Conservation (phyloP, 805 yeast species). For the Kodamaea hsintzibuensis region DNA sequence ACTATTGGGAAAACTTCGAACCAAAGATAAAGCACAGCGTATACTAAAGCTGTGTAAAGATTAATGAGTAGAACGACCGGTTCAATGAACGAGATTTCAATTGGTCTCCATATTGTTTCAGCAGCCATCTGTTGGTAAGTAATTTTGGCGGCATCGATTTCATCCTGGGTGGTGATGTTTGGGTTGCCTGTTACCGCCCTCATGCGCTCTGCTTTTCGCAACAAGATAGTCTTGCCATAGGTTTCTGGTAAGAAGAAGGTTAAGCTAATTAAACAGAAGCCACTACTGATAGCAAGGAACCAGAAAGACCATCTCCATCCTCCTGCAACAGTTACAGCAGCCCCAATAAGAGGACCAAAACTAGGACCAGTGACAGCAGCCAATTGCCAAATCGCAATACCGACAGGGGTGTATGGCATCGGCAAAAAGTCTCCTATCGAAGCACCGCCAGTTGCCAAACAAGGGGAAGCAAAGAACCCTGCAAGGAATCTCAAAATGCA, state of each 20-base stretch:
- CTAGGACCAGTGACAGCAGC: slow-evolving; percentile 50
- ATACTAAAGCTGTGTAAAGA: slow-evolving; percentile 51
- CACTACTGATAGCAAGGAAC: slow-evolving; percentile 46
- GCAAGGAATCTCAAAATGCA: slow-evolving; percentile 49
- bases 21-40: slow-evolving; percentile 55
- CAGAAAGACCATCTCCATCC: slow-evolving; percentile 58
- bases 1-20: slow-evolving; percentile 65
- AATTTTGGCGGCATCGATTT: slow-evolving; percentile 27
- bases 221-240: slow-evolving; percentile 42
- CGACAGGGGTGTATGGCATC: slow-evolving; percentile 44
- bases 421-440: slow-evolving; percentile 50
- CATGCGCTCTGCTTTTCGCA: slow-evolving; percentile 49
- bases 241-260: slow-evolving; percentile 49
- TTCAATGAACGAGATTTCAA: slow-evolving; percentile 49
- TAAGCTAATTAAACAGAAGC: slow-evolving; percentile 36
- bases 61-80: slow-evolving; percentile 52
- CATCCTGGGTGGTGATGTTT: slow-evolving; percentile 43
- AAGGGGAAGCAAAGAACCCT: slow-evolving; percentile 54
- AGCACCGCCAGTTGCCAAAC: slow-evolving; percentile 51
- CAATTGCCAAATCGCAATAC: slow-evolving; percentile 52
- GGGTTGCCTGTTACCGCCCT: slow-evolving; percentile 28
- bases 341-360: slow-evolving; percentile 27
- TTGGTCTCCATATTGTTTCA: slow-evolving; percentile 48
- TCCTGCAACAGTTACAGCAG: slow-evolving; percentile 42
- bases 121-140: slow-evolving; percentile 14